Evolutionary conservation across 805 yeast species (phyloP).

Genomic region (Pichia heedii): DNA sequence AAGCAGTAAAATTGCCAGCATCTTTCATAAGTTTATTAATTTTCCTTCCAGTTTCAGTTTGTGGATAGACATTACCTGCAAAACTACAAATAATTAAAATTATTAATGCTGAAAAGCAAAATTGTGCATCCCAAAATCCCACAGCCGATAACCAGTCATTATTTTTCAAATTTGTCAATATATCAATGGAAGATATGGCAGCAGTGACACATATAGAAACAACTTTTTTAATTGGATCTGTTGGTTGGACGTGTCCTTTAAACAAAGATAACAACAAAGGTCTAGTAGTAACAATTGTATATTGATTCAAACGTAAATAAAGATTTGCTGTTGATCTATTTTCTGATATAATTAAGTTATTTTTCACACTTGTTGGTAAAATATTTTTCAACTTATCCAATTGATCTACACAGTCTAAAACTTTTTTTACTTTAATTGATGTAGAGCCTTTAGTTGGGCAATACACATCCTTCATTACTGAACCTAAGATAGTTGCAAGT

Average conservation of each 20-base stretch:
- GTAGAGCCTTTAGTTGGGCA: conserved; percentile 14
- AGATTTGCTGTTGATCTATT: conserved; percentile 25
- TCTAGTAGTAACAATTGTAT: conserved; percentile 26
- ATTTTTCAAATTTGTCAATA: conserved; percentile 11
- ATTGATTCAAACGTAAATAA: conserved; percentile 25
- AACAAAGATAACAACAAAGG: conserved; percentile 26
- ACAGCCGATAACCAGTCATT: conserved; percentile 25
- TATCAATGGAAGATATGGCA: conserved; percentile 8
- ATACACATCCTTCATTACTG: conserved; percentile 23
- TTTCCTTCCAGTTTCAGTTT: conserved; percentile 17
- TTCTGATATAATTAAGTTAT: conserved; percentile 12
- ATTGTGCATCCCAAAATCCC: conserved; percentile 30
- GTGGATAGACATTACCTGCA: conserved; percentile 16
- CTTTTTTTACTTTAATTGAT: conserved; percentile 17
- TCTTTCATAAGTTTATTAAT: conserved; percentile 18
- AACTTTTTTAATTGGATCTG: conserved; percentile 19
- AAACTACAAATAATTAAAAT: conserved; percentile 20
- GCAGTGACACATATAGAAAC: conserved; percentile 23
- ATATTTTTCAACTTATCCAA: conserved; percentile 19
- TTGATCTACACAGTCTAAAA: conserved; percentile 17
- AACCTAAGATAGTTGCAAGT: conserved; percentile 15
- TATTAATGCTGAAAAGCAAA: conserved; percentile 24
- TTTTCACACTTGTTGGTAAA: conserved; percentile 15
- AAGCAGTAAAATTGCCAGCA: conserved; percentile 26
- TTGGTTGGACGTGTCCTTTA: conserved; percentile 18